Conservation (phyloP, 1,284 basidiomycete genomes). For the Boletellus sp. region DNA sequence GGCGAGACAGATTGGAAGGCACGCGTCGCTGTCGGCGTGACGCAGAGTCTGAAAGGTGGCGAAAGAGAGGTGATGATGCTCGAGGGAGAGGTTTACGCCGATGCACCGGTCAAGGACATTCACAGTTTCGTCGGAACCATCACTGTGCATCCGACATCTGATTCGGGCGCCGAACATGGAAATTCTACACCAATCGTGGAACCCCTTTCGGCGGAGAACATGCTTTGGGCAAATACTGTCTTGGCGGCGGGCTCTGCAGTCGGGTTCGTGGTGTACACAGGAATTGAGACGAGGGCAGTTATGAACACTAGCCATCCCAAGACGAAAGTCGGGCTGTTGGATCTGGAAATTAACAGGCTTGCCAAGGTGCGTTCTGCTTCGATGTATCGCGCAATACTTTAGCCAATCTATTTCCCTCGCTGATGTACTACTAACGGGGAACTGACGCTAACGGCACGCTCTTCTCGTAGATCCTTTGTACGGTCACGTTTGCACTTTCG, state of each 20-base stretch:
- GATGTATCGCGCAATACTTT: neutral
- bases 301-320: conserved; percentile 98
- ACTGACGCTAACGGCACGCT: neutral
- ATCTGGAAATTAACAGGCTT: conserved; percentile 92
- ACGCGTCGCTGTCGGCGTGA: conserved; percentile 68
- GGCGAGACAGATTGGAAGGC: conserved; percentile 99
- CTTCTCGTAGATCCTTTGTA: conserved; percentile 76
- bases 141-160: conserved; percentile 61
- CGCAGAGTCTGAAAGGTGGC: conserved; percentile 23
- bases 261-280: conserved; percentile 93
- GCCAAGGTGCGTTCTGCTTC: conserved; percentile 69
- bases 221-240: conserved; percentile 97
- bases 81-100: conserved; percentile 87
- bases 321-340: conserved; percentile 91
- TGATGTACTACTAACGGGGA: neutral
- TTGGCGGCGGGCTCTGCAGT: conserved; percentile 92
- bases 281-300: conserved; percentile 93
- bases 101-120: conserved; percentile 95
- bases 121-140: conserved; percentile 94
- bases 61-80: conserved; percentile 66
- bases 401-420: neutral
- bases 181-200: conserved; percentile 55
- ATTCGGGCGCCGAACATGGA: conserved; percentile 19
- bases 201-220: conserved; percentile 89
- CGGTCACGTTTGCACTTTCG: conserved; percentile 90